Evolutionary conservation across 192 early-diverging fungal species (phyloP).

Genomic region (Phycomyces blakesleeanus): DNA sequence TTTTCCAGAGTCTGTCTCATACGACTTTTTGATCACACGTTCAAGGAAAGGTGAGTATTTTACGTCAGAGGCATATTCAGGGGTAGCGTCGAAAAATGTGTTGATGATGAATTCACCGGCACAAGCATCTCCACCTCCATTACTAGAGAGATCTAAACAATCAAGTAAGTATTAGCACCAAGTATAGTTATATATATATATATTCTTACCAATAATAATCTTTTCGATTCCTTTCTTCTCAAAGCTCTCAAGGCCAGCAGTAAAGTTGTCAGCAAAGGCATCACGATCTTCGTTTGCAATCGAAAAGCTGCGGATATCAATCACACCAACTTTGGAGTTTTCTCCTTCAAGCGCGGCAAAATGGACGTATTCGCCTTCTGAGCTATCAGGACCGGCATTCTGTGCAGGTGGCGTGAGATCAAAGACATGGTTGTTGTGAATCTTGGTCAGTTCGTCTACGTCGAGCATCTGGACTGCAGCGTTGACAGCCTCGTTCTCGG

Average conservation of each 20-base stretch:
- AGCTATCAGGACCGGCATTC: constrained; percentile 1
- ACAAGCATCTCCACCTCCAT: constrained; percentile 36
- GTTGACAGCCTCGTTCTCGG: neutral
- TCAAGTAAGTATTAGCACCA: neutral
- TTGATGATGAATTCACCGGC: constrained; percentile 37
- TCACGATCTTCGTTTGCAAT: constrained; percentile 22
- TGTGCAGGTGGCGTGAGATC: constrained; percentile 12
- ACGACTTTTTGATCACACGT: constrained; percentile 22
- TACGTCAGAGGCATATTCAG: constrained; percentile 34
- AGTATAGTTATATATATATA: neutral
- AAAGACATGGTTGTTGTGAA: constrained; percentile 25
- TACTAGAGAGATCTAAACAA: constrained; percentile 25
- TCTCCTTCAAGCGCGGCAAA: constrained; percentile 18
- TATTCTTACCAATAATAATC: constrained; percentile 24
- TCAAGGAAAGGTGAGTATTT: constrained; percentile 32
- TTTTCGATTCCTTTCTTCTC: constrained; percentile 25
- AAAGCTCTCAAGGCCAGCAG: constrained; percentile 21
- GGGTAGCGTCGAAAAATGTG: constrained; percentile 26
- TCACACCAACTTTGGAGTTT: constrained; percentile 21
- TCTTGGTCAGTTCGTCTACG: constrained; percentile 13
- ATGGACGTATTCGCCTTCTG: constrained; percentile 18
- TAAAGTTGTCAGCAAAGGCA: constrained; percentile 27
- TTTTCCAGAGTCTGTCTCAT: constrained; percentile 18
- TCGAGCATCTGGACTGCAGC: constrained; percentile 21
- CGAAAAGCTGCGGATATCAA: constrained; percentile 35